Conservation (phyloP, 2,329 filamentous ascomycete genomes). For the Curvularia lunata region DNA sequence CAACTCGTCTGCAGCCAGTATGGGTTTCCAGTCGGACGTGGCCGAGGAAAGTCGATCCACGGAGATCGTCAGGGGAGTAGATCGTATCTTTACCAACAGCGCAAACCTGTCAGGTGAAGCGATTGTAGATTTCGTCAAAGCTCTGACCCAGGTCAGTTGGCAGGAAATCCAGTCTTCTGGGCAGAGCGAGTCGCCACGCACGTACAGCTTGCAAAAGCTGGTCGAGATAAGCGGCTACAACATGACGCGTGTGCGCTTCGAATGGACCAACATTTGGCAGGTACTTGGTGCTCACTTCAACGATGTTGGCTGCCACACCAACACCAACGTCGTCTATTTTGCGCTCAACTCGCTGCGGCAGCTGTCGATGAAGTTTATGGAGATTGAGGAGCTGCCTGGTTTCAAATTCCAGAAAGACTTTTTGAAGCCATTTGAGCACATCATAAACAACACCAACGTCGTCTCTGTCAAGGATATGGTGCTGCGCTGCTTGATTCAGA, state of each 20-base stretch:
- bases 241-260: conserved; percentile 97
- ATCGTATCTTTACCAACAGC: conserved; percentile 96
- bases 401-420: conserved; percentile 99
- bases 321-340: conserved; percentile 97
- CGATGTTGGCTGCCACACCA: conserved; percentile 92
- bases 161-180: conserved; percentile 98
- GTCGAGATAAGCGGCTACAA: conserved; percentile 99
- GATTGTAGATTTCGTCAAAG: conserved; percentile 92
- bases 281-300: conserved; percentile 99
- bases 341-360: conserved; percentile 94
- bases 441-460: conserved; percentile 90
- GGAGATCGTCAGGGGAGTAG: conserved; percentile 89
- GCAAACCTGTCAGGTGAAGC: conserved; percentile 91
- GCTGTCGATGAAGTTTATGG: conserved; percentile 98
- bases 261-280: conserved; percentile 98
- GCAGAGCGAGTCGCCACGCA: conserved; percentile 91
- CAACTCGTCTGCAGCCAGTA: conserved; percentile 54
- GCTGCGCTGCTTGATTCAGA: conserved; percentile 92
- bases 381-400: conserved; percentile 94
- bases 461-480: conserved; percentile 98
- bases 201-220: conserved; percentile 96
- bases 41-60: conserved; percentile 91
- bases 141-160: conserved; percentile 95
- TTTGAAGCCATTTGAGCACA: conserved; percentile 95
- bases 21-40: conserved; percentile 73